These are phyloP conservation scores for Suhomyces chickasaworum DNA, from an alignment of 1,139 yeast genomes.

Conservation along the genomic window DNA sequence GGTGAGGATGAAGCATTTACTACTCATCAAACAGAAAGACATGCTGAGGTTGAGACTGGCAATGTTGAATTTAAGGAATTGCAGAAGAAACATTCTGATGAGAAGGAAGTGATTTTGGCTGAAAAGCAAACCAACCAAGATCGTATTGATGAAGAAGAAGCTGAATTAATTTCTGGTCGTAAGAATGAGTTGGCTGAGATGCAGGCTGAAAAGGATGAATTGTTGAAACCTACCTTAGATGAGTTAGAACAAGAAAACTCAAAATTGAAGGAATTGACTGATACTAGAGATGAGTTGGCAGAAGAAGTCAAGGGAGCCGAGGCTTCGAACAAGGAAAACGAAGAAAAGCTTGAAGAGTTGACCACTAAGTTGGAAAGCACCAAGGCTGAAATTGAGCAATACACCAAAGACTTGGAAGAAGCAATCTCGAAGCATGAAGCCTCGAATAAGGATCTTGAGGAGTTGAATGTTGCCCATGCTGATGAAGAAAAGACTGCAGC, in stretches of 20 bases:
- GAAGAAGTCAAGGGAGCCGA: slow-evolving; percentile 39
- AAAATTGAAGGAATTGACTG: slow-evolving; percentile 42
- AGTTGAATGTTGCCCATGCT: slow-evolving; percentile 29
- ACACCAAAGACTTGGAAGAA: slow-evolving; percentile 35
- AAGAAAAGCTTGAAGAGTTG: slow-evolving; percentile 37
- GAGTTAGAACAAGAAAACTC: slow-evolving; percentile 42
- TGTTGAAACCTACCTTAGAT: slow-evolving; percentile 43
- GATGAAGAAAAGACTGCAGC: slow-evolving; percentile 30
- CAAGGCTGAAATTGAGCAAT: slow-evolving; percentile 39
- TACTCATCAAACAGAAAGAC: slow-evolving; percentile 36
- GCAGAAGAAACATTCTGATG: slow-evolving; percentile 36
- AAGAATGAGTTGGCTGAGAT: slow-evolving; percentile 46
- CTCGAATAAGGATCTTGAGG: slow-evolving; percentile 35
- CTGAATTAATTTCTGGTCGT: slow-evolving; percentile 41
- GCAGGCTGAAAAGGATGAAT: slow-evolving; percentile 49
- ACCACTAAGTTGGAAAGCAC: slow-evolving; percentile 41
- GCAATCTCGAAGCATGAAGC: slow-evolving; percentile 35
- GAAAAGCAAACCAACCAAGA: slow-evolving; percentile 46
- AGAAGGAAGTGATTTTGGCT: slow-evolving; percentile 40
- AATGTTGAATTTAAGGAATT: slow-evolving; percentile 38
- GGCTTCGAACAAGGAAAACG: slow-evolving; percentile 37
- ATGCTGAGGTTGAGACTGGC: slow-evolving; percentile 40
- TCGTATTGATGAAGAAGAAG: slow-evolving; percentile 46
- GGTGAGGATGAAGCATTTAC: slow-evolving; percentile 42
- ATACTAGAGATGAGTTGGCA: slow-evolving; percentile 39